phyloP scores from a whole-genome alignment of 306 rosid genomes.

The Quercus aquifolioides region DNA sequence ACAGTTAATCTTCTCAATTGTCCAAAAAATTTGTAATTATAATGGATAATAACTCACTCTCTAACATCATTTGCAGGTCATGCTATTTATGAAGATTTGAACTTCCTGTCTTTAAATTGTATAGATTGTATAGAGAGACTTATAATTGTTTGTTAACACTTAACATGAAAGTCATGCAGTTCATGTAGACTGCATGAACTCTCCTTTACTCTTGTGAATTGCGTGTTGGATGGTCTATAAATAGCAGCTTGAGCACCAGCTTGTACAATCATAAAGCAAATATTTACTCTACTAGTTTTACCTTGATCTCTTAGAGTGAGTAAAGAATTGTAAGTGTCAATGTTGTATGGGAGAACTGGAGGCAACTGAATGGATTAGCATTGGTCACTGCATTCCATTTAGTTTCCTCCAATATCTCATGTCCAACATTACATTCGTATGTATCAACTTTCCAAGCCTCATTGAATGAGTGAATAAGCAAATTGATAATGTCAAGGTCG shows the following conservation, averaged over 20 bases:
- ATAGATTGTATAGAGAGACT: not conserved
- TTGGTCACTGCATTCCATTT: no score
- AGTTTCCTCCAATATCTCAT: no score
- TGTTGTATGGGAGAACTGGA: not conserved
- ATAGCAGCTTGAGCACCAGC: not conserved
- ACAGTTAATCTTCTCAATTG: no score
- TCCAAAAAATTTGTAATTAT: no score
- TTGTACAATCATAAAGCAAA: no score
- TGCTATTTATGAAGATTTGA: slow-evolving; percentile 9
- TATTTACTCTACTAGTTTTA: not conserved
- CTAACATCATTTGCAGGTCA: not conserved
- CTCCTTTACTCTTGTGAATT: no score
- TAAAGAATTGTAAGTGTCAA: not conserved
- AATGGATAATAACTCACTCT: no score
- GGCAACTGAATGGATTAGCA: no score
- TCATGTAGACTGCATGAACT: not conserved
- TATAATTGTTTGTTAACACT: not conserved
- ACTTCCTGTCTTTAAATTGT: not conserved
- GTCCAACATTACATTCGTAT: no score
- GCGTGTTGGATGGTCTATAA: not conserved
- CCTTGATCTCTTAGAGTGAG: not conserved
- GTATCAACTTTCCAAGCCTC: no score
- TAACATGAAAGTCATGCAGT: not conserved
- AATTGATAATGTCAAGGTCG: no score
- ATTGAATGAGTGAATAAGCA: no score